These are phyloP conservation scores for Arthromyces matolae DNA, from an alignment of 768 basidiomycete species.

Conservation along the genomic window DNA sequence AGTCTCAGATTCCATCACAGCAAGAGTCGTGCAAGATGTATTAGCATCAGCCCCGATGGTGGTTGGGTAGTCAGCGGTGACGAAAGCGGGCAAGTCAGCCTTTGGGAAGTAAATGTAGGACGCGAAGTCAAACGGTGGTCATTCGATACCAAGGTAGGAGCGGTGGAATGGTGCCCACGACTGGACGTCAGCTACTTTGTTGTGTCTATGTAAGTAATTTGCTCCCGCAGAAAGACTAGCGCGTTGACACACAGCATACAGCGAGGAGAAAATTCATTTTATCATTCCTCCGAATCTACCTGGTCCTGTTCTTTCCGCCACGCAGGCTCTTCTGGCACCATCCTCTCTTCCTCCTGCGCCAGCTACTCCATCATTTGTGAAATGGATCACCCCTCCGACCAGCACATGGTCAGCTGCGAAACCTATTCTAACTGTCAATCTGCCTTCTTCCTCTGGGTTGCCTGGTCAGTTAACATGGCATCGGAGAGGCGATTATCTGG, in stretches of 20 bases:
- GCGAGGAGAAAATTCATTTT: constrained; percentile 78
- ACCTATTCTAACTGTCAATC: constrained; percentile 55
- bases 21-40: constrained; percentile 63
- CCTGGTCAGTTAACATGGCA: constrained; percentile 90
- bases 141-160: constrained; percentile 73
- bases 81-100: constrained; percentile 77
- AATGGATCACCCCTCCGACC: constrained; percentile 58
- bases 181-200: constrained; percentile 76
- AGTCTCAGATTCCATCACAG: constrained; percentile 70
- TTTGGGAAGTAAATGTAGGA: constrained; percentile 93
- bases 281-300: constrained; percentile 79
- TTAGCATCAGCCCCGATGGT: constrained; percentile 83
- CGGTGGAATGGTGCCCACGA: constrained; percentile 92
- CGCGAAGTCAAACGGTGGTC: constrained; percentile 85
- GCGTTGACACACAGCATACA: constrained; percentile 28
- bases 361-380: constrained; percentile 57
- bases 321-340: constrained; percentile 59
- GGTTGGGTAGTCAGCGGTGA: constrained; percentile 91
- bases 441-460: constrained; percentile 64
- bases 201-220: constrained; percentile 65
- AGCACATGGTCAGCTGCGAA: constrained; percentile 46
- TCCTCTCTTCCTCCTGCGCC: constrained; percentile 57
- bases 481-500: constrained; percentile 90
- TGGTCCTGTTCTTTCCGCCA: constrained; percentile 50
- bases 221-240: constrained; percentile 5